Conservation (phyloP, 371 early-diverging fungal species). For the Mucor indicus region DNA sequence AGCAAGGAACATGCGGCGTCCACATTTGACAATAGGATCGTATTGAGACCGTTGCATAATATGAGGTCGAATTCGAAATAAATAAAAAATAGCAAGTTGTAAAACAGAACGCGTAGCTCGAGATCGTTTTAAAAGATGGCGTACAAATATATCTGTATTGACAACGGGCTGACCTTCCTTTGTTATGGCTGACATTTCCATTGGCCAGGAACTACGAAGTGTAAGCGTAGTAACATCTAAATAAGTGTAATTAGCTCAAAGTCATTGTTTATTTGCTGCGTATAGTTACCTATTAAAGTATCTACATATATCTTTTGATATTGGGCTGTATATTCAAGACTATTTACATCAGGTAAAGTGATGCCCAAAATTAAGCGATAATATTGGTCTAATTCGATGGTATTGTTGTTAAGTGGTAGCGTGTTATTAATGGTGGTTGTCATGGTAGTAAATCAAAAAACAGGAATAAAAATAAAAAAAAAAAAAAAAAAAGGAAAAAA, state of each 20-base stretch:
- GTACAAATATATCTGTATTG: conserved; percentile 67
- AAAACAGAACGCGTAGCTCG: conserved; percentile 78
- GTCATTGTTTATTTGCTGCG: too few relatives aligned
- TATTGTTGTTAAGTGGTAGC: too few relatives aligned
- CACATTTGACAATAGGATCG: conserved; percentile 53
- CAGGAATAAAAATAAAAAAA: neutral
- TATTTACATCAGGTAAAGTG: too few relatives aligned
- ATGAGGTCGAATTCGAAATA: conserved; percentile 57
- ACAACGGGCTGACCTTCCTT: conserved; percentile 47
- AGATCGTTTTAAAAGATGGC: conserved; percentile 74
- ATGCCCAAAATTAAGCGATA: too few relatives aligned
- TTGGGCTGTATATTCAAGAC: too few relatives aligned
- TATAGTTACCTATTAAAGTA: conserved; percentile 48
- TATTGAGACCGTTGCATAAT: conserved; percentile 31
- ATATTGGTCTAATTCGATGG: too few relatives aligned
- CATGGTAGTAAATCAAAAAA: neutral
- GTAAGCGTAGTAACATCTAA: conserved; percentile 59
- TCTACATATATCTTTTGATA: conserved; percentile 39
- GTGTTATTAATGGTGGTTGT: too few relatives aligned
- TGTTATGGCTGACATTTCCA: conserved; percentile 24
- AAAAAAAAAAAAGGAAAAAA: neutral
- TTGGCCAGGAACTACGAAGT: conserved; percentile 33
- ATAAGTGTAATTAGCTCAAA: too few relatives aligned
- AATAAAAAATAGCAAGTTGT: conserved; percentile 74
- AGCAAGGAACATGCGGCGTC: conserved; percentile 80